These are phyloP conservation scores for Calocera viscosa DNA, from an alignment of 768 basidiomycete species.

Conservation along the genomic window DNA sequence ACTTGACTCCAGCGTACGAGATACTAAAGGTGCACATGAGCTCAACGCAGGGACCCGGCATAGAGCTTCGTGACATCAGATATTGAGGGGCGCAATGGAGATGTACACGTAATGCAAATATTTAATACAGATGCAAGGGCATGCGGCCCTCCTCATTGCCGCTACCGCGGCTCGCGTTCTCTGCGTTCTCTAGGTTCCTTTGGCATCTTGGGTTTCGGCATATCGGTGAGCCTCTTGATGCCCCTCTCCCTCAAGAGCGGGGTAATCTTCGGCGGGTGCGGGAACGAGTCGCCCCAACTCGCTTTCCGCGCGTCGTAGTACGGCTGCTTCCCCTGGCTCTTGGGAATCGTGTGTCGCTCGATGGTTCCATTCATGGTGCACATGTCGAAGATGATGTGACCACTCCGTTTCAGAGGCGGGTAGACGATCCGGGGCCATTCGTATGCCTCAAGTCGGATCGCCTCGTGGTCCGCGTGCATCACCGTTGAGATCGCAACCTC, in stretches of 20 bases:
- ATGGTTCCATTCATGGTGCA: constrained; percentile 79
- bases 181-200: background rate
- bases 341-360: constrained; percentile 81
- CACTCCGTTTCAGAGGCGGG: constrained; percentile 81
- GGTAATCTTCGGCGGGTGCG: constrained; percentile 69
- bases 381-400: constrained; percentile 82
- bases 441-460: constrained; percentile 62
- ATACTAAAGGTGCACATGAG: constrained; percentile 76
- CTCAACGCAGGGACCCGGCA: constrained; percentile 78
- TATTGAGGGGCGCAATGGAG: background rate
- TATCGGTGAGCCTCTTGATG: background rate
- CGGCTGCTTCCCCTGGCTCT: constrained; percentile 87
- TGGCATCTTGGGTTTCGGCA: background rate
- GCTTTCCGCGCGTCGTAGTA: constrained; percentile 94
- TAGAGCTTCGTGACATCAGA: constrained; percentile 57
- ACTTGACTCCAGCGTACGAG: constrained; percentile 43
- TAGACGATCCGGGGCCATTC: constrained; percentile 84
- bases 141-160: background rate
- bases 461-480: constrained; percentile 26
- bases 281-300: constrained; percentile 89
- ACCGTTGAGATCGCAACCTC: constrained; percentile 7
- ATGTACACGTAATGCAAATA: constrained; percentile 5
- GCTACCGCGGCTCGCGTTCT: background rate
- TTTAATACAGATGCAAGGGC: background rate
- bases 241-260: constrained; percentile 44